These are phyloP conservation scores for Phytophthora lateralis DNA, from an alignment of 352 stramenopile genomes.

Conservation along the genomic window DNA sequence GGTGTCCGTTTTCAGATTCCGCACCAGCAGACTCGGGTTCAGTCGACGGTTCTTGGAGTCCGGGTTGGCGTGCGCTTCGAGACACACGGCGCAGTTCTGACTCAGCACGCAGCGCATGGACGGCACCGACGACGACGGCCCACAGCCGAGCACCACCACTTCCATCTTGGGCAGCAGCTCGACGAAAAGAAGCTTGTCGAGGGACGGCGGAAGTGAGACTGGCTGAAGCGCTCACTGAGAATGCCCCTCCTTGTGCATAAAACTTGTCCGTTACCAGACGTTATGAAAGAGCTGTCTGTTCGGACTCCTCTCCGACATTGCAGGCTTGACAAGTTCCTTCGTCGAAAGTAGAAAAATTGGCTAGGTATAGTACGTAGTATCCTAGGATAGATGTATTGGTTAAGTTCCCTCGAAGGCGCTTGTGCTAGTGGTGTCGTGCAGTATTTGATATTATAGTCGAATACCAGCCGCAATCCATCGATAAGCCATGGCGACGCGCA, in stretches of 20 bases:
- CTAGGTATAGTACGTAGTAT: no score
- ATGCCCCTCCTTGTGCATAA: slow-evolving; percentile 20
- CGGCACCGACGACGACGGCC: slow-evolving; percentile 83
- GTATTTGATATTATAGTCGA: not conserved
- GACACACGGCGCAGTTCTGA: slow-evolving; percentile 60
- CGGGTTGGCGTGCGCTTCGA: slow-evolving; percentile 68
- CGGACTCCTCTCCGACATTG: no score
- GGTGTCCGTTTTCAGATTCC: slow-evolving; percentile 37
- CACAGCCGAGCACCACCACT: slow-evolving; percentile 81
- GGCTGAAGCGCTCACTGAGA: slow-evolving; percentile 3
- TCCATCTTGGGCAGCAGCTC: slow-evolving; percentile 48
- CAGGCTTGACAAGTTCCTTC: no score
- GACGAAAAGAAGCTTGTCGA: not conserved
- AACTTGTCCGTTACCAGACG: slow-evolving; percentile 25
- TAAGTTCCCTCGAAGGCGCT: no score
- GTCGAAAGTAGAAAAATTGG: no score
- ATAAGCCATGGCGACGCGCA: slow-evolving; percentile 1
- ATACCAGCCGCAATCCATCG: not conserved
- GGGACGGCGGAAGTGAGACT: slow-evolving; percentile 2
- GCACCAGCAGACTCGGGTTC: slow-evolving; percentile 83
- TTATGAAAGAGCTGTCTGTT: no score
- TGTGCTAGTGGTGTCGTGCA: no score
- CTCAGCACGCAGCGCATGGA: slow-evolving; percentile 76
- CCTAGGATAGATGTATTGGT: no score
- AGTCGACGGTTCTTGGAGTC: slow-evolving; percentile 78